Evolutionary conservation across 257 asterid genomes (phyloP).

Genomic region (Gentiana macrophylla): DNA sequence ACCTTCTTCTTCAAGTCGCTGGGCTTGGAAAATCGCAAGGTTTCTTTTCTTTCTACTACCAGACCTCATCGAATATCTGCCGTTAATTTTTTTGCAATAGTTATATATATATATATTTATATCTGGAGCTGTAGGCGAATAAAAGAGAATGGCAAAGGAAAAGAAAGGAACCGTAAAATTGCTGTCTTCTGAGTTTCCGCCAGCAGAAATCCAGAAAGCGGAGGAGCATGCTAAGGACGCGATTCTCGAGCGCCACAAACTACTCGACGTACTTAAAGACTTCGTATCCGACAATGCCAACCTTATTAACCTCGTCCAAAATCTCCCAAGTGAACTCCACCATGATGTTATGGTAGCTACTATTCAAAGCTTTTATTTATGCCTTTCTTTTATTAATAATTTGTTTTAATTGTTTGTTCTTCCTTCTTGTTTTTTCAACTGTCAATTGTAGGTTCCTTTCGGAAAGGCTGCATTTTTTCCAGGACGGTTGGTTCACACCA

Average conservation of each 20-base stretch:
- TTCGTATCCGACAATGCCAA: slow-evolving; percentile 47
- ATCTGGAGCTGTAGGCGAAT: too few species aligned
- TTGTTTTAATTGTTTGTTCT: slow-evolving; percentile 1
- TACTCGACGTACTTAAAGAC: slow-evolving; percentile 40
- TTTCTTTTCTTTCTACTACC: too few species aligned
- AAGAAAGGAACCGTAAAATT: slow-evolving; percentile 57
- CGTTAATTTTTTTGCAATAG: not conserved
- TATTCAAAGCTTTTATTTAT: not conserved
- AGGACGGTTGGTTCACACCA: slow-evolving; percentile 78
- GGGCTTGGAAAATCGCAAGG: too few species aligned
- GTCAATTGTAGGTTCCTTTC: slow-evolving; percentile 54
- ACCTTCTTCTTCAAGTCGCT: too few species aligned
- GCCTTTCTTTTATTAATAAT: slow-evolving; percentile 1
- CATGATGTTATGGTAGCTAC: slow-evolving; percentile 62
- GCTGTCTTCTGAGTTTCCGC: slow-evolving; percentile 48
- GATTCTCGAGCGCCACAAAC: slow-evolving; percentile 41
- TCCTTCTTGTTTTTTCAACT: not conserved
- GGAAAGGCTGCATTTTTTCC: slow-evolving; percentile 95
- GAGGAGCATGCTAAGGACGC: slow-evolving; percentile 54
- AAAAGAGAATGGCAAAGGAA: not conserved
- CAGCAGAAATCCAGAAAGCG: slow-evolving; percentile 65
- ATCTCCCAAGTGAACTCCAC: slow-evolving; percentile 71
- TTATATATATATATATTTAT: too few species aligned
- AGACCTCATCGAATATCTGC: not conserved
- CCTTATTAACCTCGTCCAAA: slow-evolving; percentile 63